Conservation (phyloP, 1,284 basidiomycete genomes). For the Fomes fomentarius region DNA sequence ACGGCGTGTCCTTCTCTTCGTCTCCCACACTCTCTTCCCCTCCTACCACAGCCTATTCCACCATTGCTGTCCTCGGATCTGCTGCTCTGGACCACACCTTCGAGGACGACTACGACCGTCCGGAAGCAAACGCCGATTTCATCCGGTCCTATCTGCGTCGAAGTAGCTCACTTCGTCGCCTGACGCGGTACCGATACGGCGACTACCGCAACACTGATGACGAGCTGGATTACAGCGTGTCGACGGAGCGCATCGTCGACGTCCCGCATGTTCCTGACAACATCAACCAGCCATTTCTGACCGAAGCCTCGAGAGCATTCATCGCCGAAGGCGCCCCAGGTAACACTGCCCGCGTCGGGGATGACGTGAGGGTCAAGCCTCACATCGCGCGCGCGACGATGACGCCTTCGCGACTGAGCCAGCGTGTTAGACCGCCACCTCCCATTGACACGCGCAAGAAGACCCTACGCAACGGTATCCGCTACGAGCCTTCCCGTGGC, state of each 20-base stretch:
- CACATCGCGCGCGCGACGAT: background rate
- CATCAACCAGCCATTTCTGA: background rate
- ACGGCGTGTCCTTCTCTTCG: background rate
- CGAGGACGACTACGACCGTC: constrained; percentile 13
- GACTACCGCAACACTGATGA: constrained; percentile 13
- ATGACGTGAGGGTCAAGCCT: background rate
- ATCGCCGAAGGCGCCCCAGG: background rate
- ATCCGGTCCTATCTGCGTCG: constrained; percentile 3
- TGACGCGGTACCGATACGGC: constrained; percentile 15
- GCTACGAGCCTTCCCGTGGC: background rate
- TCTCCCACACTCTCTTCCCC: constrained; percentile 3
- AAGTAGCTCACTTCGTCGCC: constrained; percentile 6
- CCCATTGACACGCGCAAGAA: constrained; percentile 14
- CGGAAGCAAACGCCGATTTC: constrained; percentile 11
- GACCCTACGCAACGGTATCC: background rate
- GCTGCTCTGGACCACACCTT: constrained; percentile 8
- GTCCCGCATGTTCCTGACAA: background rate
- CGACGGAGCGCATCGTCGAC: background rate
- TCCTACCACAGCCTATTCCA: constrained; percentile 12
- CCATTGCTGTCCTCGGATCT: constrained; percentile 14
- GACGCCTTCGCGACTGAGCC: constrained; percentile 14
- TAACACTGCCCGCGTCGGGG: background rate
- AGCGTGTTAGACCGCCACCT: constrained; percentile 16
- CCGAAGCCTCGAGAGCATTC: background rate
- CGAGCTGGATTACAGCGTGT: constrained; percentile 3